Base-by-base conservation (phyloP, 176 grass and related monocot species). In the Carex littledalei region DNA sequence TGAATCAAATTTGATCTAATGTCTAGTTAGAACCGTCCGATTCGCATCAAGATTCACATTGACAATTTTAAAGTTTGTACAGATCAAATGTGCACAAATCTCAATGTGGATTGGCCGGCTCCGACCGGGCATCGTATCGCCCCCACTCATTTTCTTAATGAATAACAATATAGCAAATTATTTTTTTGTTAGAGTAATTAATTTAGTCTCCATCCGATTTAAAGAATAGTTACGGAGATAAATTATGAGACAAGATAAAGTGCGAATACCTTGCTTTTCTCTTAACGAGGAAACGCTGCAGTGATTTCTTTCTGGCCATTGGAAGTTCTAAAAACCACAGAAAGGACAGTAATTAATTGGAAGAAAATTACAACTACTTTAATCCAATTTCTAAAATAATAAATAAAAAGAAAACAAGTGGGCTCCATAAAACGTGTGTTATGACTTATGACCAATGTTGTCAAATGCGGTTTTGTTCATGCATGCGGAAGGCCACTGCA, bases 211-310 rank as follows among this genome's bases (percentile, higher is more conserved):
- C 29, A 29, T 29, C 29, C 29, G 29, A 29, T 35, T 35, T 35
- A 35, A 4, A 35, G 3, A 35, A 4, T 35, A 35, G 3, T 35
- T 35, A 35, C 34, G 3, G 3, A 35, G 34, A 35, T 35, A 35
- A 35, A 35, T n/a, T 16, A 62, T 59, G n/a, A 5, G 12, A 72
- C 5, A 35, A 0, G 66, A 69, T 37, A 37, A 17, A 37, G 16
- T 59, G 29, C 0, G 29, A 73, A 47, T 72, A 97, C 94, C 94
- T 92, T 68, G 87, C 77, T 70, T 94, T 92, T 60, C 91, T 68
- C 85, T 90, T 97, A 16, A 29, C 79, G 8, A 97, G 73, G 75
- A 97, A 97, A 24, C 86, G 89, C 67, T 92, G 94, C 83, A 97
- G 34, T 26, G 94, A 97, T 71, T 89, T 92, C 47, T 90, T 92